Conservation (phyloP, 306 rosid genomes). For the Pyrus pyrifolia region DNA sequence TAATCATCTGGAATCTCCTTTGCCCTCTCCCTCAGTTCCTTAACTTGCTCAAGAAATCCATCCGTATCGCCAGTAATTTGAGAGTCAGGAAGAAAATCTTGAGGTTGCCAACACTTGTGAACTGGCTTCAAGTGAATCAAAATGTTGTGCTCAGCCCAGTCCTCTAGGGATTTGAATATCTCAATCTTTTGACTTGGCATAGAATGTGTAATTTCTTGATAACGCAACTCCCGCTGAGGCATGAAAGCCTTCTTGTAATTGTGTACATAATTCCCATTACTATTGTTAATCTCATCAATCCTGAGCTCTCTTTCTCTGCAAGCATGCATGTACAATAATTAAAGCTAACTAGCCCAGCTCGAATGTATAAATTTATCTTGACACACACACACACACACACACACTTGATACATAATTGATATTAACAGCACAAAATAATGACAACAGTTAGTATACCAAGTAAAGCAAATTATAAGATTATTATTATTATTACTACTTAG, state of each 20-base stretch:
- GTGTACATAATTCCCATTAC: too few species aligned
- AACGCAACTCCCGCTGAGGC: constrained; percentile 49
- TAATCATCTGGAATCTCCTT: constrained; percentile 61
- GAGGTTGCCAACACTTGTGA: constrained; percentile 65
- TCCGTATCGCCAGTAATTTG: constrained; percentile 5
- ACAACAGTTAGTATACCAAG: too few species aligned
- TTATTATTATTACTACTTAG: too few species aligned
- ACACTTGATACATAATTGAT: too few species aligned
- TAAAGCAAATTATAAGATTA: too few species aligned
- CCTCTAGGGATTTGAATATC: constrained; percentile 57
- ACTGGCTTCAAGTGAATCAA: constrained; percentile 51
- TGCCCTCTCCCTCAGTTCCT: constrained; percentile 42
- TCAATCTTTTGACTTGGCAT: constrained; percentile 51
- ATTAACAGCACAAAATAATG: too few species aligned
- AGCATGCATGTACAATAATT: too few species aligned
- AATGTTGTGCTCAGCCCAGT: constrained; percentile 51
- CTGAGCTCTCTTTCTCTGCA: too few species aligned
- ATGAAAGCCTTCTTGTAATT: constrained; percentile 33
- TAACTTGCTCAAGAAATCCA: constrained; percentile 53
- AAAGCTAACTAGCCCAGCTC: too few species aligned
- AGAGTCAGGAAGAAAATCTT: constrained; percentile 56
- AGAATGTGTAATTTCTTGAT: constrained; percentile 45
- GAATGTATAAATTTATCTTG: too few species aligned
- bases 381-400: too few species aligned
- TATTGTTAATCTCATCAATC: too few species aligned